Evolutionary conservation across 345 rosid species (phyloP), one percentile per base, ranked within the genome.

Genomic region (Gossypium australe): DNA sequence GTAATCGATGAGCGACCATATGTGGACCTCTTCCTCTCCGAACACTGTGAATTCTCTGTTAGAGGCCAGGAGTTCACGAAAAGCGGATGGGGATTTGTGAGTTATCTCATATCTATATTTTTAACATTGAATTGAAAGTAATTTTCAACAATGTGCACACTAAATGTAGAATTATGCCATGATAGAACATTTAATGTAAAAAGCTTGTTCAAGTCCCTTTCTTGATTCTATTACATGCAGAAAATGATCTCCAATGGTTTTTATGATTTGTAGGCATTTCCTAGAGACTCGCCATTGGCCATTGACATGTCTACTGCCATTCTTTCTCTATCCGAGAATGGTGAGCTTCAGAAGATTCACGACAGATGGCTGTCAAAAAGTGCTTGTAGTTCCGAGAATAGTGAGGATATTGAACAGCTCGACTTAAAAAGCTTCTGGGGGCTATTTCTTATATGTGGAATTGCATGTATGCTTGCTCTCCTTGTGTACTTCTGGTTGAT

Each of bases 1-100:
- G 79, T 94, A 66, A 90, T 92, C 16, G 98, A 94, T 63, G 98
- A 94, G 80, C 83, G 76, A 4, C 86, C 98, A n/a, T 94, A 94
- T 49, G 61, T 94, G 13, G 90, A 94, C 10, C 88, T 90, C 75
- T 94, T 94, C 85, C 96, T 94, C 44, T 85, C 92, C 0, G 85
- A 86, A 2, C 77, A 87, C 72, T 94, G 98, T 51, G 79, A 83
- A 41, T 94, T 88, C 78, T 89, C 93, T 29, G 77, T 90, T 63
- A 84, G 92, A 84, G 98, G 98, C 63, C 88, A 87, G 72, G 93
- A 82, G 84, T 94, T 94, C 79, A 94, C 97, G 48, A 90, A 86
- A 77, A 77, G 90, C 10, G 96, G 94, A 20, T 92, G 96, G 98
- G 98, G 98, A 70, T 94, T 90, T 82, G 98, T 92, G 62, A 94